Evolutionary conservation across 345 rosid genomes (phyloP).

Genomic region (Camelina laxa): DNA sequence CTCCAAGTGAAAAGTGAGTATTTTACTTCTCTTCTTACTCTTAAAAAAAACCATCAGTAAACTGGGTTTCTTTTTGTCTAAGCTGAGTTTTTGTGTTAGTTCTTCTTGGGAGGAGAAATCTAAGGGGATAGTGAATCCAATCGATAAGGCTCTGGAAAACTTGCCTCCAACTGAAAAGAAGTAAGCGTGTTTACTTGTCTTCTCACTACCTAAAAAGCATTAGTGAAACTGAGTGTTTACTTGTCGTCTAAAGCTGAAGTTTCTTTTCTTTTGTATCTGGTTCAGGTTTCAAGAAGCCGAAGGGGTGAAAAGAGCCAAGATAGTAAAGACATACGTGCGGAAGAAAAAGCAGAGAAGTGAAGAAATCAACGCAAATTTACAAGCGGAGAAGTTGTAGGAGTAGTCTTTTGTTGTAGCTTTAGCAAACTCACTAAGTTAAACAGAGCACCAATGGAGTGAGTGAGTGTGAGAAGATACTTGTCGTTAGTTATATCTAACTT

Average conservation of each 20-base stretch:
- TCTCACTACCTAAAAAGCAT: not conserved
- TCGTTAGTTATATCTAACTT: not conserved
- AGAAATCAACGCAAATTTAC: not conserved
- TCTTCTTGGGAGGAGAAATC: not conserved
- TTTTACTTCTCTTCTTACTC: not conserved
- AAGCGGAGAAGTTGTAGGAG: not conserved
- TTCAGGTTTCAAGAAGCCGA: slow-evolving; percentile 1
- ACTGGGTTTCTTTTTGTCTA: not conserved
- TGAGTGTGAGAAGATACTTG: not conserved
- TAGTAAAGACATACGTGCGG: not conserved
- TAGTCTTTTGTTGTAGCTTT: not conserved
- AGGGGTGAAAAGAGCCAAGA: not conserved
- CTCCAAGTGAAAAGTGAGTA: slow-evolving; percentile 1
- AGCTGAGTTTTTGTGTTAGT: not conserved
- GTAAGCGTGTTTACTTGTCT: not conserved
- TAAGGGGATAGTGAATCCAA: not conserved
- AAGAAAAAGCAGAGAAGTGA: not conserved
- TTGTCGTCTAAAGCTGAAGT: slow-evolving; percentile 1
- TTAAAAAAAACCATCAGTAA: not conserved
- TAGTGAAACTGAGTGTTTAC: not conserved
- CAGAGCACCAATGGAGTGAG: not conserved
- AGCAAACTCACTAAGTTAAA: not conserved
- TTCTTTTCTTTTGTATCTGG: not conserved
- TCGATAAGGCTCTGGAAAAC: not conserved
- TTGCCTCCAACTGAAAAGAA: not conserved